Evolutionary conservation across 169 alveolate genomes (phyloP).

Genomic region (Perkinsus olseni): DNA sequence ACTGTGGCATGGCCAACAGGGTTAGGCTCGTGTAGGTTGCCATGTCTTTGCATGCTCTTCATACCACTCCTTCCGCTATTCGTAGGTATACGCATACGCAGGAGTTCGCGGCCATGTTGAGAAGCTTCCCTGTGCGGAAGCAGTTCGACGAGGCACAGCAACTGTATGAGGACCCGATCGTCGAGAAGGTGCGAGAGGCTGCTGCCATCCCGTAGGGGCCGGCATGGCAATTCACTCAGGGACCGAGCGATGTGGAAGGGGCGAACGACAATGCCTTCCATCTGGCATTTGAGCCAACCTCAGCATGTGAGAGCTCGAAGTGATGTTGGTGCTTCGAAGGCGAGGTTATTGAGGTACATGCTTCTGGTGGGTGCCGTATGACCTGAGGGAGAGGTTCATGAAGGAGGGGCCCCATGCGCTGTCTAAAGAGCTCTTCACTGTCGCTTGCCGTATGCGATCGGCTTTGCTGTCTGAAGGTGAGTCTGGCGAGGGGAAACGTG

Average conservation of each 20-base stretch:
- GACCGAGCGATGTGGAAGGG: neutral
- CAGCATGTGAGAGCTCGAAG: neutral
- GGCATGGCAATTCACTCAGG: neutral
- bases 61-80: neutral
- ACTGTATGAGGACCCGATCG: neutral
- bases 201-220: neutral
- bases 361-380: slow-evolving; percentile 12
- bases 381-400: neutral
- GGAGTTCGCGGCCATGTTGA: neutral
- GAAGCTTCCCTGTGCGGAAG: neutral
- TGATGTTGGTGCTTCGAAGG: neutral
- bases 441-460: neutral
- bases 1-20: slow-evolving; percentile 13
- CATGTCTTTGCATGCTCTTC: neutral
- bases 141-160: neutral
- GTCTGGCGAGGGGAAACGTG: too few relatives aligned
- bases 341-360: neutral
- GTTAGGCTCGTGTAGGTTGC: slow-evolving; percentile 11
- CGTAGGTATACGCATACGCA: neutral
- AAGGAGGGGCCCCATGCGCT: neutral
- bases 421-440: neutral
- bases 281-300: neutral
- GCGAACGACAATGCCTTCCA: neutral
- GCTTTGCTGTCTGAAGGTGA: neutral
- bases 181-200: neutral